Conservation (phyloP, 257 asterid genomes). For the Penstemon eatonii region DNA sequence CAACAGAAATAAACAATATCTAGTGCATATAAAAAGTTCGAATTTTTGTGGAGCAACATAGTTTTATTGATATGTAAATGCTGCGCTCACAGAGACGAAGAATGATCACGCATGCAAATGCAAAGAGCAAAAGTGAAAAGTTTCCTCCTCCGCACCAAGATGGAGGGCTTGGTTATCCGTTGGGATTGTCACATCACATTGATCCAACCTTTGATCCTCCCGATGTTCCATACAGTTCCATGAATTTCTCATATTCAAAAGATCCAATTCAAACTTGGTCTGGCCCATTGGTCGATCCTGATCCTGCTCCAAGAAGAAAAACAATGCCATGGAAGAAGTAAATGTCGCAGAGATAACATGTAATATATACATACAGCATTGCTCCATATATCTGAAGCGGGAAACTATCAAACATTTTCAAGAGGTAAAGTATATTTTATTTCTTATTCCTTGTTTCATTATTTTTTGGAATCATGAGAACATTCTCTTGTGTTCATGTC, state of each 20-base stretch:
- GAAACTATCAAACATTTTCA: no score
- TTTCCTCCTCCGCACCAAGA: background rate
- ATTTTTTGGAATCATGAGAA: no score
- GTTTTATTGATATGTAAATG: no score
- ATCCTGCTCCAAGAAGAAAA: background rate
- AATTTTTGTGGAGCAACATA: no score
- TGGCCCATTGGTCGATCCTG: constrained; percentile 21
- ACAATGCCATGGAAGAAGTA: background rate
- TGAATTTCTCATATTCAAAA: constrained; percentile 20
- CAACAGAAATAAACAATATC: no score
- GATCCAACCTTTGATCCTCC: constrained; percentile 24
- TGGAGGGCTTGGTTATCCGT: constrained; percentile 4
- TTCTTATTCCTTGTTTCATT: no score
- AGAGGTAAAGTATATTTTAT: no score
- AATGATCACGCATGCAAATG: background rate
- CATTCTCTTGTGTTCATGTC: no score
- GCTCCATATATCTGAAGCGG: no score
- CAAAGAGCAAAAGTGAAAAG: background rate
- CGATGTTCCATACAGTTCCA: constrained; percentile 24
- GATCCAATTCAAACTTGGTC: constrained; percentile 26
- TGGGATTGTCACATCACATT: constrained; percentile 15
- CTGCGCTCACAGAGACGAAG: constrained; percentile 22
- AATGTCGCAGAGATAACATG: background rate
- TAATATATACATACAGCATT: no score
- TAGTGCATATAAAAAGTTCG: no score